A percentile compares a stretch with the other conserved stretches of the same genome.
Conservation (phyloP, 192 early-diverging fungal genomes). For the Mortierella hygrophila region DNA sequence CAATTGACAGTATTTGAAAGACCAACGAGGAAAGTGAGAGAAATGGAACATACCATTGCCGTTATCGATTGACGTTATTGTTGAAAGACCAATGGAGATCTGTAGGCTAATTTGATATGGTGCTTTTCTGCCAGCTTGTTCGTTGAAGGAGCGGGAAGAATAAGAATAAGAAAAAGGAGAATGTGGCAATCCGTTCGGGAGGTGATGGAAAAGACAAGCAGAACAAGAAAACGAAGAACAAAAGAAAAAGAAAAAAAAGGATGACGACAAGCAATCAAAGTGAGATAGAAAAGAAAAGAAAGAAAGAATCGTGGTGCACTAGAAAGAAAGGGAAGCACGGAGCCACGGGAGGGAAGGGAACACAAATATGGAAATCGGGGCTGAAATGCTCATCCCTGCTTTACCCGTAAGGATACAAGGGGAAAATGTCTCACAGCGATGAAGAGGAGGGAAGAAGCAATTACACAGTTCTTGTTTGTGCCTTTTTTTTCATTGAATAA, state of each 20-base stretch:
- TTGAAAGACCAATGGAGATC: too few species aligned
- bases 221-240: neutral
- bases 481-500: too few species aligned
- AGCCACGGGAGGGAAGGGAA: neutral
- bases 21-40: too few species aligned
- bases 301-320: neutral
- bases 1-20: too few species aligned
- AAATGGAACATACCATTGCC: too few species aligned
- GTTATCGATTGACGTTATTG: too few species aligned
- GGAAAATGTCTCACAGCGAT: neutral
- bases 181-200: too few species aligned
- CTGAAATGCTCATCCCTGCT: neutral
- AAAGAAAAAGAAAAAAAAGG: neutral
- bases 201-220: neutral
- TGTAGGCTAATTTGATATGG: too few species aligned
- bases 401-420: neutral
- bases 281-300: neutral
- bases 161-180: neutral
- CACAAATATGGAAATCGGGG: slow-evolving; percentile 8
- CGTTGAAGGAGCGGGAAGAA: neutral
- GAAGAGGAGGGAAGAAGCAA: neutral
- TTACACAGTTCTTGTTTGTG: neutral
- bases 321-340: neutral
- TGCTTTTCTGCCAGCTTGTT: neutral
- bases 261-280: neutral